Evolutionary conservation across 2,329 filamentous ascomycete species (phyloP).

Genomic region (Microdochium nivale): DNA sequence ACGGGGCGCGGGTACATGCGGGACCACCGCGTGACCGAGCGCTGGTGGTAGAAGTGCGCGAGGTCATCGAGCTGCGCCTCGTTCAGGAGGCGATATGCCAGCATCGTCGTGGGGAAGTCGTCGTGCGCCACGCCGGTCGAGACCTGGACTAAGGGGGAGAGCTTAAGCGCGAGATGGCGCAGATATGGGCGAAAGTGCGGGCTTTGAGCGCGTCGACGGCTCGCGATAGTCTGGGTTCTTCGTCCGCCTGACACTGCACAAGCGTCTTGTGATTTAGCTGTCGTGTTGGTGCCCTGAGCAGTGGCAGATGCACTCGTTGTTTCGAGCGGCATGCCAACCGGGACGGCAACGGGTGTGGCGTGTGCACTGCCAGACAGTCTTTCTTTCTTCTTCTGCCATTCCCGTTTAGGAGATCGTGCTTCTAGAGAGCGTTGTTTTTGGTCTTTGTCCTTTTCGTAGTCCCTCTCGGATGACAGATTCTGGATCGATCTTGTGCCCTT

Average conservation of each 20-base stretch:
- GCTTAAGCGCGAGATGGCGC: constrained; percentile 53
- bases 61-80: constrained; percentile 61
- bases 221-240: constrained; percentile 13
- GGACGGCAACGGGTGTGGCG: too few species aligned
- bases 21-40: constrained; percentile 44
- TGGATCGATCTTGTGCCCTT: too few species aligned
- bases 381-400: too few species aligned
- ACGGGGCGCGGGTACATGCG: constrained; percentile 61
- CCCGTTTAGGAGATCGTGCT: too few species aligned
- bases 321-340: too few species aligned
- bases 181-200: constrained; percentile 53
- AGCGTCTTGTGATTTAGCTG: too few species aligned
- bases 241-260: background rate
- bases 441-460: too few species aligned
- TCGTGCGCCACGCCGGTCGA: constrained; percentile 54
- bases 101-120: constrained; percentile 55
- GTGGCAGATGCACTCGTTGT: too few species aligned
- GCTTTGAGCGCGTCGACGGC: constrained; percentile 31
- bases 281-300: too few species aligned
- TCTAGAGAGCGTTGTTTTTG: too few species aligned
- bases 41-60: constrained; percentile 67
- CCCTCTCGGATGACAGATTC: too few species aligned
- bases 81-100: constrained; percentile 67
- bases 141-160: constrained; percentile 59
- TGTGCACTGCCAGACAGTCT: too few species aligned